A percentile compares a stretch with the other conserved stretches of the same genome.
These are phyloP conservation scores for Flaveria brownii DNA, from an alignment of 129 eudicot species.

Conservation along the genomic window DNA sequence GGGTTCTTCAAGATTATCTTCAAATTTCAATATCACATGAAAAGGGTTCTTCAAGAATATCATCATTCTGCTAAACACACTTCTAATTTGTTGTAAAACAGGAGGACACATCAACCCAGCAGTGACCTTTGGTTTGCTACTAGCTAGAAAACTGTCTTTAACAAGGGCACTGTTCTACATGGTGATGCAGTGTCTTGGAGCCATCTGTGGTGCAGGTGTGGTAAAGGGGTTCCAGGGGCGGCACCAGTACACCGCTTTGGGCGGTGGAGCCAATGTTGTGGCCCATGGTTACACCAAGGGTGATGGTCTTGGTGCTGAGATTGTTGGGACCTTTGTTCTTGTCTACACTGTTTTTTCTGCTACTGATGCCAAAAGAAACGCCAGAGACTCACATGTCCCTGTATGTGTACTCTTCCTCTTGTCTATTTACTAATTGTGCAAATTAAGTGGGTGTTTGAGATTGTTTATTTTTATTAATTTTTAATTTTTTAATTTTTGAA, in stretches of 20 bases:
- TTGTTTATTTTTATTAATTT: too few relatives aligned
- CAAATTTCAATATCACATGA: background rate
- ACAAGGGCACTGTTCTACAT: slow-evolving; percentile 81
- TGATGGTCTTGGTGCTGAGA: slow-evolving; percentile 77
- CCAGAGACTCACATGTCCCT: slow-evolving; percentile 97
- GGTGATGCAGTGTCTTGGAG: slow-evolving; percentile 93
- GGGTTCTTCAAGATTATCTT: slow-evolving; percentile 20
- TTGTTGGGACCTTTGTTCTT: slow-evolving; percentile 77
- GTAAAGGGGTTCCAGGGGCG: slow-evolving; percentile 74
- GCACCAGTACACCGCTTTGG: slow-evolving; percentile 37
- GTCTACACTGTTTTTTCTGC: slow-evolving; percentile 89
- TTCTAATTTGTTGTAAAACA: slow-evolving; percentile 37
- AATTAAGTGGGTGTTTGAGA: too few relatives aligned
- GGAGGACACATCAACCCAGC: slow-evolving; percentile 99
- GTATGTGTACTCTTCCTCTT: slow-evolving; percentile 45
- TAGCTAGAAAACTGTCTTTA: slow-evolving; percentile 78
- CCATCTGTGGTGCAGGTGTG: slow-evolving; percentile 93
- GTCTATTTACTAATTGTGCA: background rate
- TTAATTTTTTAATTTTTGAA: too few relatives aligned
- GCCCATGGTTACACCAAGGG: slow-evolving; percentile 94
- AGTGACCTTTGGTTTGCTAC: slow-evolving; percentile 79
- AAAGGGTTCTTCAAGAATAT: slow-evolving; percentile 12
- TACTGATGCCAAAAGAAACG: slow-evolving; percentile 96
- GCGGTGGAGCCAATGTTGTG: slow-evolving; percentile 82
- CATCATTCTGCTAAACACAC: background rate